These are phyloP conservation scores for Chrysosporium keratinophilum DNA, from an alignment of 2,329 filamentous ascomycete genomes.

Conservation along the genomic window DNA sequence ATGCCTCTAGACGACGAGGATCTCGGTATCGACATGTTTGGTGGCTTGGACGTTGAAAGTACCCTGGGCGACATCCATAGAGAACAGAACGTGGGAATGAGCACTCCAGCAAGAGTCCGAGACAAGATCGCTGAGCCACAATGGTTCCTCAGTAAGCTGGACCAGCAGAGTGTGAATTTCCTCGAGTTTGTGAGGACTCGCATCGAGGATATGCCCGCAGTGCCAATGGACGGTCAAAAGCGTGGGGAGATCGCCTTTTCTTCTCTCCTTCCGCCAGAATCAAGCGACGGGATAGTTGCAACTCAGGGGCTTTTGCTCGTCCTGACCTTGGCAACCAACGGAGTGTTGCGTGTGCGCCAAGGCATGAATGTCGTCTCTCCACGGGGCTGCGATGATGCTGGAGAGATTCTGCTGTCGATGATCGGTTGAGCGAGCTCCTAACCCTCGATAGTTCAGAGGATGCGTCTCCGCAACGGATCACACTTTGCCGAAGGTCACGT, in stretches of 20 bases:
- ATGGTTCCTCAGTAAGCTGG: constrained; percentile 44
- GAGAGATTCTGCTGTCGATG: constrained; percentile 12
- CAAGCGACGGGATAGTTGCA: constrained; percentile 50
- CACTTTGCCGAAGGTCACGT: too few relatives aligned
- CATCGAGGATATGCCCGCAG: constrained; percentile 30
- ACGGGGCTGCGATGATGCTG: constrained; percentile 10
- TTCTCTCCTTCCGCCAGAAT: constrained; percentile 51
- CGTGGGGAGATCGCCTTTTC: constrained; percentile 52
- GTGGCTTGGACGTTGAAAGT: constrained; percentile 19
- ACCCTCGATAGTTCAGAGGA: background rate
- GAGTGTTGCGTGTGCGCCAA: constrained; percentile 54
- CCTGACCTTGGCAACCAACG: constrained; percentile 58
- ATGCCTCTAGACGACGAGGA: constrained; percentile 9
- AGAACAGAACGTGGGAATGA: constrained; percentile 18
- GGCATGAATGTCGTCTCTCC: constrained; percentile 15
- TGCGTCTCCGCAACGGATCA: background rate
- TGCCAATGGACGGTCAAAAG: background rate
- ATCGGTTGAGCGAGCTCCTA: background rate
- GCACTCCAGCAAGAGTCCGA: background rate
- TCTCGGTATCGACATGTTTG: constrained; percentile 14
- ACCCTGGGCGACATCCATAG: constrained; percentile 23
- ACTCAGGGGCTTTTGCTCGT: constrained; percentile 68
- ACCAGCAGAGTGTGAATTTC: constrained; percentile 53
- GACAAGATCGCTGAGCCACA: constrained; percentile 23
- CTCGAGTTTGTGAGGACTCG: constrained; percentile 47